Base-by-base conservation (phyloP, 2,329 filamentous ascomycete species). In the Scedosporium dehoogii region DNA sequence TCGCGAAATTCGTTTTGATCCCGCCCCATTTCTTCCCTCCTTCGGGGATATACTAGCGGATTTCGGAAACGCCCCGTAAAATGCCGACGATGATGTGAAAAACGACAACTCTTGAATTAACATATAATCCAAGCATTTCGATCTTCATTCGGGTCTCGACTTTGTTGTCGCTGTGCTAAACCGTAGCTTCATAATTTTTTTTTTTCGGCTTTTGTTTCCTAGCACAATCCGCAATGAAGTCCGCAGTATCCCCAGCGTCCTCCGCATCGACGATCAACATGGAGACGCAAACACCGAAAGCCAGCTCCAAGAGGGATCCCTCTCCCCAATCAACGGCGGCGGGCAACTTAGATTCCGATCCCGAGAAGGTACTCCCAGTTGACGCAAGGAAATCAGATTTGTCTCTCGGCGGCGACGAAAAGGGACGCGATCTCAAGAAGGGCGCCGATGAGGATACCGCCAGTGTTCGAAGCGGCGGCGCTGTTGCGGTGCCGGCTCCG, bases 401-500 rank as follows among this genome's bases (percentile, higher is more conserved):
- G 5, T 55, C 42, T 27, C 14, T 44, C 21, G 33, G 38, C 29
- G 33, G 14, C 18, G 44, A 51, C 18, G 27, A 38, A 25, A 16
- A n/a, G 42, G 33, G 10, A 38, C 2, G 33, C 2, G 33, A 38
- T 38, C 9, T 38, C 10, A 16, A 60, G 12, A 51, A 53, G 23
- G 42, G 42, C 25, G 23, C 14, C 4, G 42, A 18, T 7, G 6
- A 56, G 4, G 51, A 46, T 53, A 55, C 59, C 55, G 9, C 55
- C 14, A 41, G 27, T 23, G 27, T 41, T 16, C 33, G n/a, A 18
- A 56, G 27, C 18, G 59, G 46, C 29, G 59, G 55, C 3, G 63
- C 62, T 5, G 59, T 65, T 5, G 60, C 59, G 6, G 68, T 65
- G 3, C 68, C 67, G 16, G 72, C 73, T 5, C 69, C 70, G 21